A percentile compares a stretch with the other conserved stretches of the same genome.
These are phyloP conservation scores for Hymenoscyphus fraxineus DNA, from an alignment of 2,329 filamentous ascomycete species.

Conservation along the genomic window DNA sequence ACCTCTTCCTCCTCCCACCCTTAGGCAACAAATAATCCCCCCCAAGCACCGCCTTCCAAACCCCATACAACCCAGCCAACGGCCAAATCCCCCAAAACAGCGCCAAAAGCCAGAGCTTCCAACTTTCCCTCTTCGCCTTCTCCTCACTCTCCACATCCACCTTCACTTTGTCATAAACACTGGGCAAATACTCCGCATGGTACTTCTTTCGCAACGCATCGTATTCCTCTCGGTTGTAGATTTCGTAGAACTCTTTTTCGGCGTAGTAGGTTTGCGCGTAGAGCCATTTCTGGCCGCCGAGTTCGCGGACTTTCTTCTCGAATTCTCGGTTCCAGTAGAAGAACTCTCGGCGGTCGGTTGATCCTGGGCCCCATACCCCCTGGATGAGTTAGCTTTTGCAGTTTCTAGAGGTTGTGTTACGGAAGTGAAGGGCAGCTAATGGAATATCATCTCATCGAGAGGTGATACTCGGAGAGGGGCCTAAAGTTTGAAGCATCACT, in stretches of 20 bases:
- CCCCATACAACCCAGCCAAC: conserved; percentile 31
- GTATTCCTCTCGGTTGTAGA: conserved; percentile 59
- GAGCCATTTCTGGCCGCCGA: conserved; percentile 79
- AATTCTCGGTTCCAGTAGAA: conserved; percentile 65
- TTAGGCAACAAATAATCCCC: conserved; percentile 31
- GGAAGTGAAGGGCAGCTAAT: too few species aligned
- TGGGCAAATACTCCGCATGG: conserved; percentile 59
- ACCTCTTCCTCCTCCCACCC: conserved; percentile 5
- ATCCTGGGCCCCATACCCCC: conserved; percentile 75
- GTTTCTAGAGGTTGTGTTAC: neutral
- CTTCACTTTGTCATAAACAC: conserved; percentile 67
- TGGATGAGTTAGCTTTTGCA: neutral
- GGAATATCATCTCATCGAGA: neutral
- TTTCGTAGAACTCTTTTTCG: conserved; percentile 62
- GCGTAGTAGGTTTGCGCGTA: conserved; percentile 83
- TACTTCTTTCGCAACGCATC: conserved; percentile 60
- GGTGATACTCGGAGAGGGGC: neutral
- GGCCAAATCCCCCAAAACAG: conserved; percentile 34
- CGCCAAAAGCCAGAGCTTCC: conserved; percentile 31
- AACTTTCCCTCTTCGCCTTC: conserved; percentile 30
- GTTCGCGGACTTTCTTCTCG: conserved; percentile 62
- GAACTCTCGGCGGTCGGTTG: conserved; percentile 51
- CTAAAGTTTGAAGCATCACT: neutral
- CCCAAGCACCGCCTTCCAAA: conserved; percentile 25
- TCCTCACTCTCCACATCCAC: conserved; percentile 44